Percentiles rank a stretch among this genome's conserved stretches.
Conservation (phyloP, 1,284 basidiomycete species). For the Trametes polyzona region DNA sequence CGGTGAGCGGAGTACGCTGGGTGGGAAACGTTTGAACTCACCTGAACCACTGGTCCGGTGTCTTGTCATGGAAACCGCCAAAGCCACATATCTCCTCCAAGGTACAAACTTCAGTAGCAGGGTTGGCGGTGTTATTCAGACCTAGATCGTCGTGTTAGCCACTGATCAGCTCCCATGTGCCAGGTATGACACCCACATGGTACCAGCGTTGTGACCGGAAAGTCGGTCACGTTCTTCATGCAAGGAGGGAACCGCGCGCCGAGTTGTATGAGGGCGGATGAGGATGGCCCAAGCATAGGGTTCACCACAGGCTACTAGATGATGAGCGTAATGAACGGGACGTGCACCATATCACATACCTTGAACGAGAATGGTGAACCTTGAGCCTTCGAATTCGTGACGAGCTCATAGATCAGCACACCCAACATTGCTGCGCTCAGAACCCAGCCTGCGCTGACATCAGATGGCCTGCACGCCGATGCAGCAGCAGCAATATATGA, state of each 20-base stretch:
- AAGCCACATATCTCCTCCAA: slow-evolving; percentile 89
- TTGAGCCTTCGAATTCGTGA: slow-evolving; percentile 72
- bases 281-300: slow-evolving; percentile 91
- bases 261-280: slow-evolving; percentile 82
- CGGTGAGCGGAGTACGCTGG: slow-evolving; percentile 13
- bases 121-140: slow-evolving; percentile 77
- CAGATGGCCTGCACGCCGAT: background rate
- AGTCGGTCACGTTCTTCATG: slow-evolving; percentile 74
- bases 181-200: slow-evolving; percentile 54
- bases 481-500: slow-evolving; percentile 15
- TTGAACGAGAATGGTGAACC: slow-evolving; percentile 84
- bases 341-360: slow-evolving; percentile 41
- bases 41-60: slow-evolving; percentile 88
- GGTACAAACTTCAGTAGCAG: slow-evolving; percentile 69
- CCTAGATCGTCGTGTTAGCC: slow-evolving; percentile 43
- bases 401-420: slow-evolving; percentile 80
- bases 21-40: slow-evolving; percentile 36
- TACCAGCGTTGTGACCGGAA: slow-evolving; percentile 64
- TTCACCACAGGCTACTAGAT: slow-evolving; percentile 60
- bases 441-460: slow-evolving; percentile 53
- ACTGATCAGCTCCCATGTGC: background rate
- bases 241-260: slow-evolving; percentile 93
- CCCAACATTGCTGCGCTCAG: slow-evolving; percentile 71
- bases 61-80: slow-evolving; percentile 72
- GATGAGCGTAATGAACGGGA: background rate